A percentile compares a stretch with the other conserved stretches of the same genome.
Conservation (phyloP, 345 rosid species). For the Orychophragmus violaceus region DNA sequence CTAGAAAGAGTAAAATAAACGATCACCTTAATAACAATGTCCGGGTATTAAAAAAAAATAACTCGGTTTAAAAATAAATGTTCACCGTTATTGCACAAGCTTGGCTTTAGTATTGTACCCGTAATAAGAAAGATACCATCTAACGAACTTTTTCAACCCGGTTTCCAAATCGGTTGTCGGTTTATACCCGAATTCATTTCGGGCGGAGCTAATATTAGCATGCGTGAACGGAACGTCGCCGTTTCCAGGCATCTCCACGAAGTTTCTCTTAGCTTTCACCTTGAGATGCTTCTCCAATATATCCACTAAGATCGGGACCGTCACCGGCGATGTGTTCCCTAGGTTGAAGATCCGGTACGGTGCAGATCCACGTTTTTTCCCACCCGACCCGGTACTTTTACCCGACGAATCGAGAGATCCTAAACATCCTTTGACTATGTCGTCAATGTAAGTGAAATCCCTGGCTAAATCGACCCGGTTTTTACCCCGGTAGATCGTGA, state of each 20-base stretch:
- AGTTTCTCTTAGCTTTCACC: slow-evolving; percentile 54
- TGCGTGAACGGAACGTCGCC: slow-evolving; percentile 92
- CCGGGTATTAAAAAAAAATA: neutral
- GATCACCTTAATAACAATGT: neutral
- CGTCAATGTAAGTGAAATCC: slow-evolving; percentile 81
- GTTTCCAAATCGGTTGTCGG: slow-evolving; percentile 85
- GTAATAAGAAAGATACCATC: slow-evolving; percentile 76
- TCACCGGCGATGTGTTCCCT: slow-evolving; percentile 78
- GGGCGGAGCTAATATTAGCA: slow-evolving; percentile 75
- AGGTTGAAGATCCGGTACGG: slow-evolving; percentile 61
- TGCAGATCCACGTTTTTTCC: slow-evolving; percentile 64
- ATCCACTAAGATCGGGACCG: slow-evolving; percentile 61
- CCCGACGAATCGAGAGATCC: slow-evolving; percentile 65
- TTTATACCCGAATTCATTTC: slow-evolving; percentile 55
- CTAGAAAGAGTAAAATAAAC: slow-evolving; percentile 4
- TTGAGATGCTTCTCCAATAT: slow-evolving; percentile 66
- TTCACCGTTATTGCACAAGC: slow-evolving; percentile 34
- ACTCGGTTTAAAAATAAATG: neutral
- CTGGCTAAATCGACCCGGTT: slow-evolving; percentile 61
- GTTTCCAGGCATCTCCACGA: slow-evolving; percentile 75
- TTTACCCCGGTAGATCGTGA: slow-evolving; percentile 64
- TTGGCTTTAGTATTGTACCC: slow-evolving; percentile 56
- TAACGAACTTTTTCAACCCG: slow-evolving; percentile 73
- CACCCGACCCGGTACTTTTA: slow-evolving; percentile 75
- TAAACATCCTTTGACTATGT: slow-evolving; percentile 68